Evolutionary conservation across 768 basidiomycete genomes (phyloP).

Genomic region (Russula earlei): DNA sequence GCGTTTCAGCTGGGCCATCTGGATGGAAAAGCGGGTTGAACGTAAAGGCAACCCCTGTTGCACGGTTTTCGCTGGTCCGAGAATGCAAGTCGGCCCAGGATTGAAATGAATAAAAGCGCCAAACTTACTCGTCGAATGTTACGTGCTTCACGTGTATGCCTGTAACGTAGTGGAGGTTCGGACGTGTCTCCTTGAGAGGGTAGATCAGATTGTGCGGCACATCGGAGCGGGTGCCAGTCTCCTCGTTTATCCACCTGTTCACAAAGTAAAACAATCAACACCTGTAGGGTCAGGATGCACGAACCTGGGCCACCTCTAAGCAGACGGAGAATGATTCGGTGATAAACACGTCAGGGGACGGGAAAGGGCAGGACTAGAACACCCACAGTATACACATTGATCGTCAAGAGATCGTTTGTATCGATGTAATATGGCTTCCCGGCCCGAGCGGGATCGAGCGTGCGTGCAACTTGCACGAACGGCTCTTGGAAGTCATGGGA

Average conservation of each 20-base stretch:
- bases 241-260: conserved; percentile 42
- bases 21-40: conserved; percentile 24
- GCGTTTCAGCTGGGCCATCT: conserved; percentile 1
- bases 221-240: conserved; percentile 49
- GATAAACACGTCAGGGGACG: background rate
- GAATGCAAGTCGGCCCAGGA: background rate
- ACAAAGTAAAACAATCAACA: background rate
- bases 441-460: conserved; percentile 20
- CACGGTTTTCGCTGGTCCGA: conserved; percentile 26
- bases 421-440: conserved; percentile 15
- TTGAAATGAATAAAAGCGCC: background rate
- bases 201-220: conserved; percentile 36
- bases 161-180: conserved; percentile 27
- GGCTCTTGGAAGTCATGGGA: conserved; percentile 21
- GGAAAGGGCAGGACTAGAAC: no score
- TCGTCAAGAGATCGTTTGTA: conserved; percentile 22
- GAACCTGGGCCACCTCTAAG: conserved; percentile 49
- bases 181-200: conserved; percentile 22
- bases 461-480: conserved; percentile 23
- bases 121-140: conserved; percentile 27
- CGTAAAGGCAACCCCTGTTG: conserved; percentile 32
- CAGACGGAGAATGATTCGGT: background rate
- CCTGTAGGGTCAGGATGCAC: background rate
- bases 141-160: conserved; percentile 30
- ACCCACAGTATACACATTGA: conserved; percentile 25